Percentiles rank a stretch among this genome's conserved stretches.
These are phyloP conservation scores for Penicillium oxalicum DNA, from an alignment of 2,329 filamentous ascomycete species.

Conservation along the genomic window DNA sequence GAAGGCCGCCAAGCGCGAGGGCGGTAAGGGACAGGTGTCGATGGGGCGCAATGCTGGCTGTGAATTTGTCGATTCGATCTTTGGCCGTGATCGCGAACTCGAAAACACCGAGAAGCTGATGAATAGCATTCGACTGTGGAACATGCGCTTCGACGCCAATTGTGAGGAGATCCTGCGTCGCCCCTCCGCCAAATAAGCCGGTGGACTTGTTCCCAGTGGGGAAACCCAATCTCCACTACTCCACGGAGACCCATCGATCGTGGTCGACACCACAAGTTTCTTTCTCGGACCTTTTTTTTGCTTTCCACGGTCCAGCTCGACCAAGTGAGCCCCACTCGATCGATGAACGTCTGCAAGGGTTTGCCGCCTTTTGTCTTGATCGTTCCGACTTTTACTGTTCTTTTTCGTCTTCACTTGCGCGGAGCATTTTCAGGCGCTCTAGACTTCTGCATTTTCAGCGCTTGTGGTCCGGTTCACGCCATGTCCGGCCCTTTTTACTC, in stretches of 20 bases:
- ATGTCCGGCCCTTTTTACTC: too few relatives aligned
- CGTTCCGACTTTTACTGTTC: not conserved
- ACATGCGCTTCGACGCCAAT: conserved; percentile 90
- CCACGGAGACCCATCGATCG: too few relatives aligned
- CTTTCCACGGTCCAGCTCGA: too few relatives aligned
- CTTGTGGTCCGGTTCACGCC: too few relatives aligned
- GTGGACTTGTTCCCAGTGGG: not conserved
- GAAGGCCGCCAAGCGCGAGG: conserved; percentile 71
- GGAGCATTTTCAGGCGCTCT: too few relatives aligned
- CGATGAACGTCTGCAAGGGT: too few relatives aligned
- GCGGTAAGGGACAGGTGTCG: conserved; percentile 56
- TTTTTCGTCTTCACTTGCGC: not conserved
- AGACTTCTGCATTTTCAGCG: too few relatives aligned
- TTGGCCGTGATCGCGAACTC: conserved; percentile 83
- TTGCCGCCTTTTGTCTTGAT: too few relatives aligned
- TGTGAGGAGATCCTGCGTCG: conserved; percentile 77
- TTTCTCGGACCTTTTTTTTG: too few relatives aligned
- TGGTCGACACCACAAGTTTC: too few relatives aligned
- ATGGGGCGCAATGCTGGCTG: conserved; percentile 89
- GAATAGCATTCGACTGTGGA: conserved; percentile 81
- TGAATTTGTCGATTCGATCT: conserved; percentile 94
- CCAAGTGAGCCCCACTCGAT: too few relatives aligned
- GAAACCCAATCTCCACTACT: too few relatives aligned
- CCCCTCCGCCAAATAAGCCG: conserved; percentile 37
- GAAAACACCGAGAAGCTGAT: conserved; percentile 90